Conservation (phyloP, 352 stramenopile genomes). For the Pythium folliculosum region DNA sequence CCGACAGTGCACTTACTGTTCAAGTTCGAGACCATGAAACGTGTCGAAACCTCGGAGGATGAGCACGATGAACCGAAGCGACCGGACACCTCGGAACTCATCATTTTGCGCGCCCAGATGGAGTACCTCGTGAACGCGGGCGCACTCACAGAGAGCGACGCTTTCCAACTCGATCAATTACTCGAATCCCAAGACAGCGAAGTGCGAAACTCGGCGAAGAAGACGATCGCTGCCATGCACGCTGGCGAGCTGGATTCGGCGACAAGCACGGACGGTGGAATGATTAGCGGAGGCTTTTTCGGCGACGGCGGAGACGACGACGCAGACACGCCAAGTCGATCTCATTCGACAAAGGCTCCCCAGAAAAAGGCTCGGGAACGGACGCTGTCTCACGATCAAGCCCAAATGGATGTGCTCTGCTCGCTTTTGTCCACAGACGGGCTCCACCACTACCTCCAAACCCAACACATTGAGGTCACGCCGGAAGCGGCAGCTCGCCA, state of each 20-base stretch:
- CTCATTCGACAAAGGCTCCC: slow-evolving; percentile 24
- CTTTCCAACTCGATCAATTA: slow-evolving; percentile 68
- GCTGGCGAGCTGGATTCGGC: slow-evolving; percentile 47
- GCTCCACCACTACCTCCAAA: slow-evolving; percentile 63
- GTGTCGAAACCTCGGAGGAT: not conserved
- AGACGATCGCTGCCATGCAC: slow-evolving; percentile 67
- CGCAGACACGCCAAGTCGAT: not conserved
- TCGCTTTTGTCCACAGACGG: slow-evolving; percentile 78
- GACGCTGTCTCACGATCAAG: slow-evolving; percentile 33
- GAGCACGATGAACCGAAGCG: not conserved
- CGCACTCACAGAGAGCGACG: slow-evolving; percentile 61
- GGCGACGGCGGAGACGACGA: slow-evolving; percentile 11
- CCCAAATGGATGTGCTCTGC: slow-evolving; percentile 76
- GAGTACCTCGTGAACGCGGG: slow-evolving; percentile 75
- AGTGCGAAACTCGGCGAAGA: slow-evolving; percentile 47
- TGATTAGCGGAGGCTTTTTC: slow-evolving; percentile 45
- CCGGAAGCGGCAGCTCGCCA: slow-evolving; percentile 35
- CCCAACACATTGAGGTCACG: slow-evolving; percentile 55
- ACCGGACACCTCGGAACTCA: slow-evolving; percentile 20
- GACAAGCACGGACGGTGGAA: slow-evolving; percentile 3
- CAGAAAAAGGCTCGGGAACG: slow-evolving; percentile 20
- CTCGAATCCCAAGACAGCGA: slow-evolving; percentile 54
- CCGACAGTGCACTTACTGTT: slow-evolving; percentile 35
- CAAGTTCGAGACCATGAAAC: slow-evolving; percentile 18
- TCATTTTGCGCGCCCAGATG: slow-evolving; percentile 72